Evolutionary conservation across 1,139 yeast species (phyloP).

Genomic region (Suhomyces kunorum): DNA sequence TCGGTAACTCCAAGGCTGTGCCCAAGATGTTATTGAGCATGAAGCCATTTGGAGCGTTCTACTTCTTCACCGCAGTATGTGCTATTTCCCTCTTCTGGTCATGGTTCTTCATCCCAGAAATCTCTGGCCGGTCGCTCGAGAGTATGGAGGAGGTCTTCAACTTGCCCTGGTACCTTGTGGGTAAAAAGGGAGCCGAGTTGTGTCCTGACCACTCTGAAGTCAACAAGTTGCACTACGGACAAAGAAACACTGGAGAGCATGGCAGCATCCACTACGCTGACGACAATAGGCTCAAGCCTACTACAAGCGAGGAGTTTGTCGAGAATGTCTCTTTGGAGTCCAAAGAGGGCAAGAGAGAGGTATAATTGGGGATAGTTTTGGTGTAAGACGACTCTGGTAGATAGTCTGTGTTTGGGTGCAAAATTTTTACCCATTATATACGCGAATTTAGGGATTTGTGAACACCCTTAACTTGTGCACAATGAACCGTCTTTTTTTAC

Average conservation of each 20-base stretch:
- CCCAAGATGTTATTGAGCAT: slow-evolving; percentile 26
- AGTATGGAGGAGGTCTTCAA: slow-evolving; percentile 28
- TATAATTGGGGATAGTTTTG: neutral
- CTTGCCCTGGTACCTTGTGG: slow-evolving; percentile 29
- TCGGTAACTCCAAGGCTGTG: slow-evolving; percentile 28
- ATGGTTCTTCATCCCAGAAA: slow-evolving; percentile 27
- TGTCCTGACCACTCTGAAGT: slow-evolving; percentile 28
- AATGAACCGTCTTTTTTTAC: neutral
- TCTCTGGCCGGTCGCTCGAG: slow-evolving; percentile 29
- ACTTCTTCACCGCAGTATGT: slow-evolving; percentile 22
- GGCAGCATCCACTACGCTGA: slow-evolving; percentile 11
- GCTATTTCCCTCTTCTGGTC: slow-evolving; percentile 22
- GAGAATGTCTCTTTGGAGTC: slow-evolving; percentile 14
- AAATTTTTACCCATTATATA: neutral
- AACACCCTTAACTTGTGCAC: neutral
- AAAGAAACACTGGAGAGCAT: slow-evolving; percentile 6
- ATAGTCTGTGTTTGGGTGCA: slow-evolving; percentile 3
- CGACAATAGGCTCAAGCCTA: slow-evolving; percentile 2
- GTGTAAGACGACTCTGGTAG: neutral
- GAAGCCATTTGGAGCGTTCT: slow-evolving; percentile 23
- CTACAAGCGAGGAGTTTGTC: slow-evolving; percentile 12
- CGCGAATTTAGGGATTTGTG: neutral
- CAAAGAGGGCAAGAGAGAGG: slow-evolving; percentile 6
- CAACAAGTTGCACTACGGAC: slow-evolving; percentile 19
- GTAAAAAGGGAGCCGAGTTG: slow-evolving; percentile 25